Evolutionary conservation across 2,329 filamentous ascomycete genomes (phyloP), one percentile per base, ranked within the genome.

Genomic region (Monilinia vaccinii-corymbosi): DNA sequence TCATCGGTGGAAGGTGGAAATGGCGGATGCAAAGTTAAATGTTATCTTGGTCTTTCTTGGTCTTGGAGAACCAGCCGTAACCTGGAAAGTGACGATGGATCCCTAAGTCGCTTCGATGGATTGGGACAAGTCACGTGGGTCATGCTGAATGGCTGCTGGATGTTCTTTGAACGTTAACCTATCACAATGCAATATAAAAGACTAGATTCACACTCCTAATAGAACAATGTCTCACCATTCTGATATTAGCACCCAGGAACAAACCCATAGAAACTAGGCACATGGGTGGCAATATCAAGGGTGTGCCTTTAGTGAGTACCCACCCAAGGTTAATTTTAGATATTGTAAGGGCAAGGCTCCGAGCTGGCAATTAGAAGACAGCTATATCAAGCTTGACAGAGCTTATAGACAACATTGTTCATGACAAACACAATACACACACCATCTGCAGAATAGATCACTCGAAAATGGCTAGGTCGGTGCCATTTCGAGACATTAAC

Each of bases 401-500:
- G 14, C 25, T 31, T 44, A 18, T 23, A 18, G n/a, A 23, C n/a
- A n/a, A 51, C 11, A 7, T 18, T 21, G 25, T 51, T 50, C 9
- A 44, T 47, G 53, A 38, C 6, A 46, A 45, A 9, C 10, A 10
- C 25, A 23, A 16, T 21, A 44, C 32, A 23, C 47, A 42, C 11
- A 23, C 14, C 23, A 4, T 34, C 46, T 42, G 25, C 28, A 50
- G 56, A 6, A 58, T 38, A 52, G 9, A 57, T 6, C 18, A 31
- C 36, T 45, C 66, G 69, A n/a, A 60, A 58, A 84, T 81, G 81
- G 76, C 76, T 65, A 47, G 38, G 38, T 73, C 76, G 58, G 77
- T 87, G 60, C 94, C 93, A 25, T 99, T 92, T 76, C 85, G 93
- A 72, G 94, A 99, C 79, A 95, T 97, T 79, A 99, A 97, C 75